Evolutionary conservation across 176 grass and related monocot genomes (phyloP), one percentile per base, ranked within the genome.

Genomic region (Zea luxurians): DNA sequence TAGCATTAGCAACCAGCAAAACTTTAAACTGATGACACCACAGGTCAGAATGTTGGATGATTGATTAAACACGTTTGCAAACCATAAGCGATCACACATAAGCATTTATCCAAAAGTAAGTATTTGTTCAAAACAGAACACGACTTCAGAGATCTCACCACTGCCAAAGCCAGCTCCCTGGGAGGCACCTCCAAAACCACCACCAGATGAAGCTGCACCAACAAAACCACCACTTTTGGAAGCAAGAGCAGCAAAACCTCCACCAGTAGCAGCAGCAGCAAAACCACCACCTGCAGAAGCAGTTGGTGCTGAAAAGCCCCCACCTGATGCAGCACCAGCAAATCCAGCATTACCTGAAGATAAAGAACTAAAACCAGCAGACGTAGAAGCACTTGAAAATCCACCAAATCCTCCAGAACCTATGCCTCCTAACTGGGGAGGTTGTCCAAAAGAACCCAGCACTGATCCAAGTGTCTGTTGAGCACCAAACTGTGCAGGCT

Each of bases 381-480:
- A 86, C 76, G 91, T 82, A 43, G 87, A 44, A 74, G 92, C 86
- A 79, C 80, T 79, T 48, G 92, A 83, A 78, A 93, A 93, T 27
- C 90, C 93, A 82, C 90, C 86, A 85, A 95, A 95, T 81, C 84
- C 89, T 66, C 82, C 74, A 59, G 80, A 75, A 62, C 74, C 71
- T 66, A 91, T 80, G 15, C 89, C 80, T 88, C 94, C 94, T 64
- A 94, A 61, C 71, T 98, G 95, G 48, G 91, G 95, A 21, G 95
- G 92, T 82, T 98, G 91, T 80, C 95, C 95, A 78, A 94, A 98
- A 86, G 95, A 75, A 80, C 95, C 91, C 44, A 98, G 84, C 79
- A 94, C 95, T 61, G 89, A 94, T 68, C 95, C 95, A 86, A 98
- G 91, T 0, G 71, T 91, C 76, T 97, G 95, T 79, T 93, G 91